Evolutionary conservation across 805 yeast species (phyloP), one percentile per base, ranked within the genome.

Genomic region (Candida gorgasii): DNA sequence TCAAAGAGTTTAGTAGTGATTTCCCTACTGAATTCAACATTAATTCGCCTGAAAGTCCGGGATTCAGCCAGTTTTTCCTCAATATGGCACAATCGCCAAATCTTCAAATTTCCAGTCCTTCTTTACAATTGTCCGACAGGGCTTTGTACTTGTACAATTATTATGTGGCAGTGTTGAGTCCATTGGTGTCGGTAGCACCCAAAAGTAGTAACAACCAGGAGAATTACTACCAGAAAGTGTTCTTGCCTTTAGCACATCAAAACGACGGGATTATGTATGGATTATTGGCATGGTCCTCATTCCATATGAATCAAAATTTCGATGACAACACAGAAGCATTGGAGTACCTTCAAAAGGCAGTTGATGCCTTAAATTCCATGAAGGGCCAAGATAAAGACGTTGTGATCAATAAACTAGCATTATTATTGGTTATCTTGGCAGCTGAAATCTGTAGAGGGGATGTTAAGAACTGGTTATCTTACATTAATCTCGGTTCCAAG

Each of bases 401-500:
- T 8, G 58, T 69, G 12, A 57, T 75, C 26, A 53, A 64, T 48
- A 73, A 82, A 45, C 57, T 86, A 34, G 90, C 95, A 1, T 77
- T 83, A 13, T 67, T 84, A 40, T 62, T 86, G 47, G 78, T 87
- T 39, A 67, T 86, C 39, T 78, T 86, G 50, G 88, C 85, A n/a
- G 90, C 87, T 0, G 89, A 86, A 55, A 84, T 87, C 40, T 86
- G 92, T 62, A 76, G 80, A 49, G 95, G 95, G 6, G 95, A 87
- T 58, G 88, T 85, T 26, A 73, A 73, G 27, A 78, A 81, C 54
- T 87, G 95, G 95, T 76, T 84, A 2, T 69, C 76, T 19, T 78
- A 82, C 52, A 65, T 87, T 43, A 72, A 73, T 31, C 74, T 80
- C 73, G 89, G 89, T 1, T 82, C 87, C 34, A 75, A 76, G 43